Base-by-base conservation (phyloP, 2,329 filamentous ascomycete species). In the Lecanicillium sp. region DNA sequence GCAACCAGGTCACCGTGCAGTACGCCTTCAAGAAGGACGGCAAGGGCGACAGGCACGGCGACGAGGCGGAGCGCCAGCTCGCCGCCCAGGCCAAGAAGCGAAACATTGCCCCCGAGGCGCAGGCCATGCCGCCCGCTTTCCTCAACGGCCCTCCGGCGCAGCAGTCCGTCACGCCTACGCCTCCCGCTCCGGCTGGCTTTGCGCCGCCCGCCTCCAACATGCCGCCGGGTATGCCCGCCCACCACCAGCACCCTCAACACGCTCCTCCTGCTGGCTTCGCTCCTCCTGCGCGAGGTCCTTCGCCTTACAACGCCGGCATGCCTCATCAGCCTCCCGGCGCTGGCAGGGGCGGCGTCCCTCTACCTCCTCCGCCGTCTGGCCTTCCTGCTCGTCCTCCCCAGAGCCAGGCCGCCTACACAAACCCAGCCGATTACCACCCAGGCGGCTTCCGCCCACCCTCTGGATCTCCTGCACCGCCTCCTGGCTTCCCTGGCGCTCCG, bases 21-120 rank as follows among this genome's bases (percentile, higher is more conserved):
- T 98, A 97, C 61, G 92, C 92, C 29, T 97, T 95, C 75, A 98
- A 98, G 73, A 97, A 97, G 65, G 92, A 98, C 55, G 92, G 92
- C 50, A 95, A 95, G 66, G 90, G 90, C 51, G 90, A 97, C 66
- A 74, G 92, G 42, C 92, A 98, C 58, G 92, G 92, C 52, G 92
- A 98, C 59, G 77, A 88, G 51, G 92, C 92, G 20, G 92, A 98
- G 65, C 75, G 92, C 55, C 84, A 87, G 68, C 77, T 98, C 33
- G 92, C 92, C 20, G 81, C 84, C 19, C 86, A 96, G 64, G 92
- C 89, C 41, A 90, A 90, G 65, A 90, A 89, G 58, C 87, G 96
- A 61, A 95, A 95, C 54, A 85, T 98, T 44, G 78, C 87, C 37
- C 84, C 88, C 27, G 83, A 88, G 48, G 75, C 81, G 3, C 84